Percentiles rank a stretch among this genome's conserved stretches.
Conservation (phyloP, 1,139 yeast species). For the Hyphopichia burtonii region DNA sequence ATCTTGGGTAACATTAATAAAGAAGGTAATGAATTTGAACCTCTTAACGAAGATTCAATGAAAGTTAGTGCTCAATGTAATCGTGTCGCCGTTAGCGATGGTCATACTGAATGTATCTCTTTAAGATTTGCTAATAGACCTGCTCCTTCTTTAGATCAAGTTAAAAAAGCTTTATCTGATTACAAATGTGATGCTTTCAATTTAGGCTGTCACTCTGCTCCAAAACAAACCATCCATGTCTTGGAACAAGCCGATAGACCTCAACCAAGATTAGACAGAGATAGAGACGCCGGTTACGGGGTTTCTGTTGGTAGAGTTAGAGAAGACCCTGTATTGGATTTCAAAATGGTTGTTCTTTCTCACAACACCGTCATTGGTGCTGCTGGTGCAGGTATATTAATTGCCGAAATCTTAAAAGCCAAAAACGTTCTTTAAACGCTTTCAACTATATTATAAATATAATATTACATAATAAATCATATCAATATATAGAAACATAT, state of each 20-base stretch:
- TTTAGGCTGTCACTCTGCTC: slow-evolving; percentile 87
- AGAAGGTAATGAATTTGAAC: slow-evolving; percentile 57
- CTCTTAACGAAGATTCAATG: slow-evolving; percentile 67
- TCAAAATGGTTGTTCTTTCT: slow-evolving; percentile 92
- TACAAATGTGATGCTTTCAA: slow-evolving; percentile 83
- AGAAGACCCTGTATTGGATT: slow-evolving; percentile 88
- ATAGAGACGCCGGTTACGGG: slow-evolving; percentile 91
- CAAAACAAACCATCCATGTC: slow-evolving; percentile 86
- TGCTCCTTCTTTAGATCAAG: slow-evolving; percentile 79
- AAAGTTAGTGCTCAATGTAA: slow-evolving; percentile 95
- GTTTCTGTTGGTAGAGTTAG: slow-evolving; percentile 95
- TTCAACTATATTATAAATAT: too few relatives aligned
- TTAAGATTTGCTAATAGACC: slow-evolving; percentile 79
- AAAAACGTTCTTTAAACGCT: slow-evolving; percentile 72
- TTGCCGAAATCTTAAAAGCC: slow-evolving; percentile 85
- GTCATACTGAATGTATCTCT: slow-evolving; percentile 95
- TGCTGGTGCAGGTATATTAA: slow-evolving; percentile 98
- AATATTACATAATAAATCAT: neutral
- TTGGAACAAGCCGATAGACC: slow-evolving; percentile 92
- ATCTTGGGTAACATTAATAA: slow-evolving; percentile 67
- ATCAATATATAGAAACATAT: neutral
- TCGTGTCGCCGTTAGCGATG: slow-evolving; percentile 95
- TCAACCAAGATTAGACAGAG: slow-evolving; percentile 96
- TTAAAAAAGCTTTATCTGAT: slow-evolving; percentile 66
- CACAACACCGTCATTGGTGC: slow-evolving; percentile 98